Conservation (phyloP, 1,284 basidiomycete genomes). For the Tremellales sp. region DNA sequence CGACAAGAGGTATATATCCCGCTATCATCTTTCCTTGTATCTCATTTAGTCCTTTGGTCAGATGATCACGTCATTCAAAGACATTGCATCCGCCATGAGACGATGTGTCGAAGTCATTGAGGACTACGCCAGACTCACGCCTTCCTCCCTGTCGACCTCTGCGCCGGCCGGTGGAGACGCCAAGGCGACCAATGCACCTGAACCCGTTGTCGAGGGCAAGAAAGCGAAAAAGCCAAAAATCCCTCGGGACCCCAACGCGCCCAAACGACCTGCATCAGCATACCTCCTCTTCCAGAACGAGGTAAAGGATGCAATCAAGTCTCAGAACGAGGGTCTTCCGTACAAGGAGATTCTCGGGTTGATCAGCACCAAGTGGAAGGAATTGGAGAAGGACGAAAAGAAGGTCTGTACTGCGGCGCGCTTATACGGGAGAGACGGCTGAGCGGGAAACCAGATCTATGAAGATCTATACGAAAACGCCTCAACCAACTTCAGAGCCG, state of each 20-base stretch:
- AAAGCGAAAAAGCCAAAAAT: slow-evolving; percentile 48
- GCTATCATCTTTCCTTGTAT: neutral
- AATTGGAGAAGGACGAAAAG: slow-evolving; percentile 65
- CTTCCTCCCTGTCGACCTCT: slow-evolving; percentile 23
- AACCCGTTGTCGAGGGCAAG: neutral
- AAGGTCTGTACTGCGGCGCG: slow-evolving; percentile 56
- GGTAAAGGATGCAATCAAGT: slow-evolving; percentile 60
- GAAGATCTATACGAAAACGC: slow-evolving; percentile 6
- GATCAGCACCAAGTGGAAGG: slow-evolving; percentile 71
- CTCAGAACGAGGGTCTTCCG: slow-evolving; percentile 60
- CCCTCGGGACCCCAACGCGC: slow-evolving; percentile 83
- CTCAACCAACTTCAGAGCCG: neutral
- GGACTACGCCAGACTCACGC: slow-evolving; percentile 45
- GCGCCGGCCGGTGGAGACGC: neutral
- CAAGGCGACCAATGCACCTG: neutral
- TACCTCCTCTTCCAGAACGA: slow-evolving; percentile 97
- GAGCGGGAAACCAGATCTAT: neutral
- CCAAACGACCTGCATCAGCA: slow-evolving; percentile 88
- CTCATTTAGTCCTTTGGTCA: slow-evolving; percentile 14
- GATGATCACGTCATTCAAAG: slow-evolving; percentile 48
- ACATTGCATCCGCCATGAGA: slow-evolving; percentile 46
- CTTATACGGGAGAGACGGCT: neutral
- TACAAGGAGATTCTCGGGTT: slow-evolving; percentile 69
- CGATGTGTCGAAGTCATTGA: slow-evolving; percentile 43
- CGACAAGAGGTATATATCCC: slow-evolving; percentile 39